phyloP scores from a whole-genome alignment of 108 stramenopile species.

The Cylindrotheca closterium region DNA sequence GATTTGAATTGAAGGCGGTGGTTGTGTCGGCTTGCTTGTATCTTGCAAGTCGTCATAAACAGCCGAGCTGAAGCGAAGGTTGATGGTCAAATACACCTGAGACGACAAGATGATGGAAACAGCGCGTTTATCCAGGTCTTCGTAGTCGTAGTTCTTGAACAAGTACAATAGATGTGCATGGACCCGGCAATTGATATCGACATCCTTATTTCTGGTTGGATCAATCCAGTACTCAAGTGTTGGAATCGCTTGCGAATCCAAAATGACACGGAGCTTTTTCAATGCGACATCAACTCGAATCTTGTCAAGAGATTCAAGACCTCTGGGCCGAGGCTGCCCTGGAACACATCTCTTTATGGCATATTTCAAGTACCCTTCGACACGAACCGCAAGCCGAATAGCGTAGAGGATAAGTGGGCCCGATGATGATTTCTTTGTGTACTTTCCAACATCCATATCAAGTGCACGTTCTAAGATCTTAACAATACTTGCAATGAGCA shows the following conservation, averaged over 20 bases:
- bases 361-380: conserved; percentile 92
- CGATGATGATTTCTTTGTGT: conserved; percentile 74
- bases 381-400: conserved; percentile 91
- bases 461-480: conserved; percentile 92
- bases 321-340: conserved; percentile 79
- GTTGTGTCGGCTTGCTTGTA: conserved; percentile 78
- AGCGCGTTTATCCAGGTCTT: conserved; percentile 89
- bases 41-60: conserved; percentile 93
- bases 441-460: conserved; percentile 93
- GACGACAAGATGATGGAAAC: conserved; percentile 92
- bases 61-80: conserved; percentile 91
- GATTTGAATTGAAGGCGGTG: conserved; percentile 91
- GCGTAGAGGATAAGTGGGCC: conserved; percentile 95
- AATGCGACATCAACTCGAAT: conserved; percentile 71
- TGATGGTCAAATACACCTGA: conserved; percentile 96
- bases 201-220: conserved; percentile 75
- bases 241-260: conserved; percentile 88
- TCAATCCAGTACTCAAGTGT: conserved; percentile 97
- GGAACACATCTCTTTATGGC: conserved; percentile 80
- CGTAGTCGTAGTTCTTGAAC: conserved; percentile 93
- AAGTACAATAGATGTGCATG: conserved; percentile 97
- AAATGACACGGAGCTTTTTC: conserved; percentile 74
- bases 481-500: conserved; percentile 77
- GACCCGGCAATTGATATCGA: conserved; percentile 84
- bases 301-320: conserved; percentile 82